Base-by-base conservation (phyloP, 2,329 filamentous ascomycete species). In the Tympanopsis confertula region DNA sequence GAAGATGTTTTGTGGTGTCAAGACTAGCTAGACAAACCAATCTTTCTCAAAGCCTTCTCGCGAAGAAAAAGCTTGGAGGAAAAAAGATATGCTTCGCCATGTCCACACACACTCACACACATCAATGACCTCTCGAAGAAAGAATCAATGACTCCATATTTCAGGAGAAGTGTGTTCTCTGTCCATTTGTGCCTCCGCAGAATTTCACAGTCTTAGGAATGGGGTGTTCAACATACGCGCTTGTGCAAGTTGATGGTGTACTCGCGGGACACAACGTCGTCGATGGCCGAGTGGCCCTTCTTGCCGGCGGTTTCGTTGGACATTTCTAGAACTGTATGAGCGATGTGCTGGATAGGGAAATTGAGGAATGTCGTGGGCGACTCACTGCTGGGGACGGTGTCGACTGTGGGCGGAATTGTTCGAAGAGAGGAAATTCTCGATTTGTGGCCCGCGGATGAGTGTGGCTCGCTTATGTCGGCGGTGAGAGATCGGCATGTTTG, bases 231-330 rank as follows among this genome's bases (percentile, higher is more conserved):
- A 83, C 83, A 66, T 88, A 93, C 86, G 71, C 89, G 84, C 85
- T 94, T 96, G 86, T 98, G 91, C 58, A 98, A 74, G 80, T 98
- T 89, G 74, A 98, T 96, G 69, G 91, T 98, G 82, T 98, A 98
- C 78, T 98, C 93, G 78, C 91, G 86, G 60, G 91, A 82, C 68
- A 98, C 89, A 64, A 98, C 93, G 71, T 98, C 89, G 69, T 86
- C 82, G 69, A 98, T 94, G 74, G 93, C 93, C 69, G 86, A 94
- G 65, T 88, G 86, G 59, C 68, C 65, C 30, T 33, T 33, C 71
- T 82, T 83, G 74, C 82, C 83, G 73, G 62, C 10, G 30, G 30
- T 33, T 7, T 10, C n/a, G 30, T 18, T 33, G 30, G 30, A 33
- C 30, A 33, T 33, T 33, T 33, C 30, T 33, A 15, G 10, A 28